Conservation (phyloP, 1,284 basidiomycete species). For the Trichosporon coremiiforme region DNA sequence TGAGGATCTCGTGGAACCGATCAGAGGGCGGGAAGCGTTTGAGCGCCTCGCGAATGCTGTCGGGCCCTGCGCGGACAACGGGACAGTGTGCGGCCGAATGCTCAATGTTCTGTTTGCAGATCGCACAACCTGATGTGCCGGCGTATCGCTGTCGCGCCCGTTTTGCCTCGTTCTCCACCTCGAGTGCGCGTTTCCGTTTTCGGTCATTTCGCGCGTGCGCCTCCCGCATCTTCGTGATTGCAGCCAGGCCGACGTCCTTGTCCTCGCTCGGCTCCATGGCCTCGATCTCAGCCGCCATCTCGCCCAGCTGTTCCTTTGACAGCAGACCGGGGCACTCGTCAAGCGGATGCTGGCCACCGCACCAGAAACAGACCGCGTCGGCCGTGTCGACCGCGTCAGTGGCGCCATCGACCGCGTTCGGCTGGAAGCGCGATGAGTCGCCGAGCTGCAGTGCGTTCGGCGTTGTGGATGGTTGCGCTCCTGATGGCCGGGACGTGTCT, state of each 20-base stretch:
- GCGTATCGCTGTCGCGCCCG: not conserved
- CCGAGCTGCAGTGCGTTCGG: slow-evolving; percentile 24
- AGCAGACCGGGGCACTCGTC: slow-evolving; percentile 23
- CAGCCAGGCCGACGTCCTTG: slow-evolving; percentile 19
- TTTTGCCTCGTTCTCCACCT: not conserved
- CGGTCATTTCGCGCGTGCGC: slow-evolving; percentile 20
- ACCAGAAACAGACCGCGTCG: slow-evolving; percentile 24
- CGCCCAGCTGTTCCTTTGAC: not conserved
- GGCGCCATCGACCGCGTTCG: not conserved
- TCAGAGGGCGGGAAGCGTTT: slow-evolving; percentile 22
- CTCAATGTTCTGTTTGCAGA: slow-evolving; percentile 3
- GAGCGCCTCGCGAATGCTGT: slow-evolving; percentile 24
- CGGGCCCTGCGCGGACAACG: slow-evolving; percentile 24
- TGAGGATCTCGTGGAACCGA: slow-evolving; percentile 21
- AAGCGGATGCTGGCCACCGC: slow-evolving; percentile 20
- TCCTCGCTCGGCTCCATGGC: slow-evolving; percentile 8
- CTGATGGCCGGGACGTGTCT: not conserved
- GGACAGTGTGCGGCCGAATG: slow-evolving; percentile 25
- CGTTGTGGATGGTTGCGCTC: slow-evolving; percentile 2
- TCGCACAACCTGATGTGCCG: slow-evolving; percentile 22
- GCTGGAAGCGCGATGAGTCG: slow-evolving; percentile 27
- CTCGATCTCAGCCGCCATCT: not conserved
- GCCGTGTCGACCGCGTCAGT: not conserved
- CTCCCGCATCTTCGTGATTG: slow-evolving; percentile 18
- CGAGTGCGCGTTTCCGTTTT: not conserved